Conservation (phyloP, 768 basidiomycete genomes). For the Lentinula boryana region DNA sequence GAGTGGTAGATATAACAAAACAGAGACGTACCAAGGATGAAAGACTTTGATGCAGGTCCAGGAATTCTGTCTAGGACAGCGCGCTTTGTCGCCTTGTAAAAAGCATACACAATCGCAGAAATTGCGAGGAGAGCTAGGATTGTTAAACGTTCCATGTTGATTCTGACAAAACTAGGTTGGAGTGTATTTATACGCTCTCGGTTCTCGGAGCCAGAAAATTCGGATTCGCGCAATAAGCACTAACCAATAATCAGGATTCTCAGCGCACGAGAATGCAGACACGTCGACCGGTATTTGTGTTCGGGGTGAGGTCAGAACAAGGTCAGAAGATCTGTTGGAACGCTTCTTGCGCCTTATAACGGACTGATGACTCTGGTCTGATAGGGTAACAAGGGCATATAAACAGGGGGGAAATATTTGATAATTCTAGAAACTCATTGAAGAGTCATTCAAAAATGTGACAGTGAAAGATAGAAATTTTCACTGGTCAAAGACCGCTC, state of each 20-base stretch:
- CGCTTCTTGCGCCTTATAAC: conserved; percentile 1
- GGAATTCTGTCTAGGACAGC: conserved; percentile 2
- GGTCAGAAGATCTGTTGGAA: neutral
- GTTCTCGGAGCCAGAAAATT: neutral
- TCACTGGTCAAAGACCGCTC: too few species aligned
- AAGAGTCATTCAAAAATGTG: too few species aligned
- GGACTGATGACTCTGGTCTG: neutral
- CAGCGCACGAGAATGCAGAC: neutral
- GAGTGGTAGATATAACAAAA: neutral
- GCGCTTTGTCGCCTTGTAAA: neutral
- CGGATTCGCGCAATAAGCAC: neutral
- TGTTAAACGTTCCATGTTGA: neutral
- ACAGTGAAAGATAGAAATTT: too few species aligned
- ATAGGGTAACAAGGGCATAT: neutral
- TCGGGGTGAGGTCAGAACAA: neutral
- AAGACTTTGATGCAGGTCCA: neutral
- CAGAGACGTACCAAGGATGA: neutral
- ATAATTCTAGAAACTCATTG: neutral
- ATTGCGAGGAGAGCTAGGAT: neutral
- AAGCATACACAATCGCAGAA: neutral
- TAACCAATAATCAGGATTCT: neutral
- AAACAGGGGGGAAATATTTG: neutral
- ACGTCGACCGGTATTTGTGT: neutral
- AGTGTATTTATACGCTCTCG: neutral
- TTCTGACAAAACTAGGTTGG: neutral